Conservation (phyloP, 2,329 filamentous ascomycete species). For the Bipolaris sorokiniana region DNA sequence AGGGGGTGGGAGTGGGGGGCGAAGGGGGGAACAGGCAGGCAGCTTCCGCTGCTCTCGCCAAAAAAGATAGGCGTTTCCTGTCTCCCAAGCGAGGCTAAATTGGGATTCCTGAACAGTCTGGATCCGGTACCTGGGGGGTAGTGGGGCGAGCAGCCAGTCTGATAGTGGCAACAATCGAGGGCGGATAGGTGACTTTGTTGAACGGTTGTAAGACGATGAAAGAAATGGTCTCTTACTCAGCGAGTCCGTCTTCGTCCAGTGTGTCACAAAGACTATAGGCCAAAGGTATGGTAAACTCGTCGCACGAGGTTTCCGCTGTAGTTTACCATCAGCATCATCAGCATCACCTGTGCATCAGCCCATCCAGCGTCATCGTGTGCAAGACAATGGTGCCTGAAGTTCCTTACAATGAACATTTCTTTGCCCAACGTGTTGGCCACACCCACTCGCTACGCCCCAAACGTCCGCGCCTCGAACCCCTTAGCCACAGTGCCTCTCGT, state of each 20-base stretch:
- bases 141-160: not conserved
- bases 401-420: not conserved
- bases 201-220: not conserved
- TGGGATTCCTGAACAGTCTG: constrained; percentile 1
- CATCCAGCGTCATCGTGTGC: not conserved
- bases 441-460: not conserved
- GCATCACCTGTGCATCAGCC: not conserved
- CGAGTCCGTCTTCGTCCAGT: not conserved
- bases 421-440: constrained; percentile 4
- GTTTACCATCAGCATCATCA: not conserved
- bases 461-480: not conserved
- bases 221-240: not conserved
- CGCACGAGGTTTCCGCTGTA: not conserved
- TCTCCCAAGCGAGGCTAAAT: constrained; percentile 4
- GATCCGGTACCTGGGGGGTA: not conserved
- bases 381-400: not conserved
- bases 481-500: not conserved
- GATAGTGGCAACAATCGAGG: constrained; percentile 1
- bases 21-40: not conserved
- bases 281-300: not conserved
- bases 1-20: not conserved
- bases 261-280: too few relatives aligned
- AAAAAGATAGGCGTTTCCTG: constrained; percentile 3
- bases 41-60: not conserved
- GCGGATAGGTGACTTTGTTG: not conserved